Evolutionary conservation across 345 rosid genomes (phyloP), one percentile per base, ranked within the genome.

Genomic region (Populus simonii): DNA sequence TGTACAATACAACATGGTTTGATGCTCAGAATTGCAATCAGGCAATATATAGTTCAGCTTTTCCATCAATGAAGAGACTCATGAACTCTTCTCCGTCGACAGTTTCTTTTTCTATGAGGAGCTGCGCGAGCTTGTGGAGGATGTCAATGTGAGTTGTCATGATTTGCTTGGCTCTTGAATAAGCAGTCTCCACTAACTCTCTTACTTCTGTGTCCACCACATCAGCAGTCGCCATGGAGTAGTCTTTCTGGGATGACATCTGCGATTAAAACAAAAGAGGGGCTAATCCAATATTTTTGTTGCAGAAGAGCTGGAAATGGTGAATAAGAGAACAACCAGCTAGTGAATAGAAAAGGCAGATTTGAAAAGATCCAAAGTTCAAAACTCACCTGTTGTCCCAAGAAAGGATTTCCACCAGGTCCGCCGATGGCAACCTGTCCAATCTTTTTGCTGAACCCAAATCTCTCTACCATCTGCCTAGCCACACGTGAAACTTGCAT

Each of bases 401-500:
- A 80, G 88, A 96, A 96, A 57, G 99, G 99, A 70, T 96, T 92
- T 81, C 99, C 99, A 73, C 99, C 99, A 45, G 91, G 84, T 74
- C 96, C 96, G 12, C 98, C 98, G 61, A 96, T 90, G 18, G 98
- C 99, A 71, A 96, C 85, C 83, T 96, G 98, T 47, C 99, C 99
- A 53, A 96, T 96, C 89, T 92, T 96, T 83, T 92, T 96, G 89
- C 98, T 93, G 89, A 96, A 92, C 10, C 98, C 98, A 62, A 92
- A 93, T 79, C 99, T 91, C 88, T 96, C 98, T 16, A 96, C 93
- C 99, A 96, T 96, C 85, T 96, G 99, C 78, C 99, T 90, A n/a
- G 99, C 99, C 71, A 96, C 99, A 39, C 98, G 87, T 23, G 98
- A 96, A 49, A 96, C 99, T 90, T 93, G 96, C 98, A 96, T 93